phyloP scores from a whole-genome alignment of 768 basidiomycete genomes.

The Leccinum longicurvipes region DNA sequence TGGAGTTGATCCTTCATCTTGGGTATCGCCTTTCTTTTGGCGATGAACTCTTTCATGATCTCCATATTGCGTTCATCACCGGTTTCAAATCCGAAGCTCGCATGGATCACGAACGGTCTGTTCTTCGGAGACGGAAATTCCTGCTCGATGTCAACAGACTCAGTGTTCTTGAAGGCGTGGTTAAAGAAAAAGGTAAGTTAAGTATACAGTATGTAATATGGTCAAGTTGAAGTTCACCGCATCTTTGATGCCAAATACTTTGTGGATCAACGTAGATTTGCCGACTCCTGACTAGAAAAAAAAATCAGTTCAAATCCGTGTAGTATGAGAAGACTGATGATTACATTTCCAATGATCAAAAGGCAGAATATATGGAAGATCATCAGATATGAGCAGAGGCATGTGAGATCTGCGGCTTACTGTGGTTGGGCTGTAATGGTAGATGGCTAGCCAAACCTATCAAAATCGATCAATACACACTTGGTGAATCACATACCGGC shows the following conservation, averaged over 20 bases:
- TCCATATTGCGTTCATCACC: constrained; percentile 9
- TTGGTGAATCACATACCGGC: not conserved
- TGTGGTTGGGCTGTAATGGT: constrained; percentile 2
- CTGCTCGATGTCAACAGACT: constrained; percentile 3
- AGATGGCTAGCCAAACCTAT: not conserved
- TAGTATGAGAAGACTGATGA: not conserved
- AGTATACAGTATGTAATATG: not conserved
- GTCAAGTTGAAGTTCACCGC: constrained; percentile 4
- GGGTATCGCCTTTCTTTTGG: not conserved
- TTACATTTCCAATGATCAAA: constrained; percentile 15
- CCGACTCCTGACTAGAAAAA: constrained; percentile 11
- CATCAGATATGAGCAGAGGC: not conserved
- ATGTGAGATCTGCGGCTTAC: not conserved
- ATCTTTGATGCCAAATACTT: constrained; percentile 9
- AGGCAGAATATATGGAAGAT: constrained; percentile 9
- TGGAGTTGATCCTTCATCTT: constrained; percentile 8
- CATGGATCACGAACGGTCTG: constrained; percentile 13
- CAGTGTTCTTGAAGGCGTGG: not conserved
- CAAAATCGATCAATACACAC: not conserved
- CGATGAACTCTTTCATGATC: not conserved
- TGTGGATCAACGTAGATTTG: too few species aligned
- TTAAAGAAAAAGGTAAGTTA: not conserved
- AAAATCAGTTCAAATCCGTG: not conserved
- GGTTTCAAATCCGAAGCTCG: constrained; percentile 15
- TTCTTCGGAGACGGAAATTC: constrained; percentile 14